Conservation (phyloP, 208 protist genomes). For the Trypanosoma melophagium region DNA sequence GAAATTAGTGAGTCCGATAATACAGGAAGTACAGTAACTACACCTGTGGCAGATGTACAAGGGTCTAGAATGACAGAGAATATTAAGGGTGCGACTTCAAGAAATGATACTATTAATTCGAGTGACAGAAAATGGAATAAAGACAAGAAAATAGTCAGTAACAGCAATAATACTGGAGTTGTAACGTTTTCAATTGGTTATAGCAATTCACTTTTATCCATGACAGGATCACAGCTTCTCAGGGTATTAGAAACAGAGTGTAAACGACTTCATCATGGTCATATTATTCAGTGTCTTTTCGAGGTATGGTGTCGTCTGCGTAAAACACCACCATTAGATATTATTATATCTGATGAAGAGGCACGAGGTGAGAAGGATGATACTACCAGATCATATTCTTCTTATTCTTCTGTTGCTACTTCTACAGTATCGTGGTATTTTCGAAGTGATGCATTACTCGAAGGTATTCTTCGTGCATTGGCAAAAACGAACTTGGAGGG, state of each 20-base stretch:
- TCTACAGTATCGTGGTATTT: not conserved
- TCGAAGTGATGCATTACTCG: slow-evolving; percentile 33
- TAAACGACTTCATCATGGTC: slow-evolving; percentile 29
- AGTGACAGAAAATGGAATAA: not conserved
- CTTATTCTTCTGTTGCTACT: not conserved
- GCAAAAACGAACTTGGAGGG: slow-evolving; percentile 33
- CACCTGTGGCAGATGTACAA: not conserved
- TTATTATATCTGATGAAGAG: slow-evolving; percentile 19
- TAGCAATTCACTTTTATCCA: slow-evolving; percentile 22
- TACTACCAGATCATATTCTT: not conserved
- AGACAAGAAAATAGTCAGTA: not conserved
- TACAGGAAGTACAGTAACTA: not conserved
- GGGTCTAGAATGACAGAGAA: not conserved
- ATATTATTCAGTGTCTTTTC: slow-evolving; percentile 55
- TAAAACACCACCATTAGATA: slow-evolving; percentile 7
- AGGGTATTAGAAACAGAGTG: slow-evolving; percentile 33
- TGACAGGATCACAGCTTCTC: slow-evolving; percentile 32
- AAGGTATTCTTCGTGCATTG: slow-evolving; percentile 27
- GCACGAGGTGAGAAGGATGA: slow-evolving; percentile 5
- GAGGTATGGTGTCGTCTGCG: slow-evolving; percentile 39
- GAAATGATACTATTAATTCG: not conserved
- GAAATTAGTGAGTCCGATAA: slow-evolving; percentile 29
- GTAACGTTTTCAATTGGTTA: slow-evolving; percentile 41
- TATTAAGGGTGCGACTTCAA: too few species aligned
- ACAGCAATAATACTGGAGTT: not conserved